These are phyloP conservation scores for Blastocystis sp. DNA, from an alignment of 352 stramenopile genomes.

Conservation along the genomic window DNA sequence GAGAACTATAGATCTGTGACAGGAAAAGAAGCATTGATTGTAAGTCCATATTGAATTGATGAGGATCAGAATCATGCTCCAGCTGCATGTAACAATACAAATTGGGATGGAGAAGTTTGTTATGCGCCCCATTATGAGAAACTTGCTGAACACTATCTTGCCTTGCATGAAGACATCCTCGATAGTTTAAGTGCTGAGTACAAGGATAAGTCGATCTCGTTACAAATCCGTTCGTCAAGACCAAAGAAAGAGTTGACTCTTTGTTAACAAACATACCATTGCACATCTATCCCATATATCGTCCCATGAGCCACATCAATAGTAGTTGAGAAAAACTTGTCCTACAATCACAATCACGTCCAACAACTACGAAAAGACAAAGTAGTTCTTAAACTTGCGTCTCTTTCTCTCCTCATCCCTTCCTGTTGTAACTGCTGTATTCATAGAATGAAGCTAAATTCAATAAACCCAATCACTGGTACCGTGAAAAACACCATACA, in stretches of 20 bases:
- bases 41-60: background rate
- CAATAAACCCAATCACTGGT: background rate
- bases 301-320: slow-evolving; percentile 15
- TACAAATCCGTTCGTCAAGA: background rate
- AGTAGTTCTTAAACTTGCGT: slow-evolving; percentile 25
- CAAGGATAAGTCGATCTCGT: background rate
- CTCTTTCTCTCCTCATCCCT: slow-evolving; percentile 27
- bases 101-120: background rate
- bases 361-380: slow-evolving; percentile 4
- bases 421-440: background rate
- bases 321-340: slow-evolving; percentile 3
- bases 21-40: background rate
- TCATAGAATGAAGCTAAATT: slow-evolving; percentile 34
- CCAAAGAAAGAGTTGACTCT: slow-evolving; percentile 7
- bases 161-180: slow-evolving; percentile 16
- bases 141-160: slow-evolving; percentile 8
- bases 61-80: background rate
- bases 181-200: background rate
- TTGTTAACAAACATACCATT: slow-evolving; percentile 14
- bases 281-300: slow-evolving; percentile 34
- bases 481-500: slow-evolving; percentile 64
- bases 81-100: background rate
- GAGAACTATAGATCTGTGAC: background rate
- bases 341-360: background rate
- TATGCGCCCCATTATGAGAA: background rate